A percentile compares a stretch with the other conserved stretches of the same genome.
phyloP scores from a whole-genome alignment of 768 basidiomycete genomes.

The Cubamyces sp. region DNA sequence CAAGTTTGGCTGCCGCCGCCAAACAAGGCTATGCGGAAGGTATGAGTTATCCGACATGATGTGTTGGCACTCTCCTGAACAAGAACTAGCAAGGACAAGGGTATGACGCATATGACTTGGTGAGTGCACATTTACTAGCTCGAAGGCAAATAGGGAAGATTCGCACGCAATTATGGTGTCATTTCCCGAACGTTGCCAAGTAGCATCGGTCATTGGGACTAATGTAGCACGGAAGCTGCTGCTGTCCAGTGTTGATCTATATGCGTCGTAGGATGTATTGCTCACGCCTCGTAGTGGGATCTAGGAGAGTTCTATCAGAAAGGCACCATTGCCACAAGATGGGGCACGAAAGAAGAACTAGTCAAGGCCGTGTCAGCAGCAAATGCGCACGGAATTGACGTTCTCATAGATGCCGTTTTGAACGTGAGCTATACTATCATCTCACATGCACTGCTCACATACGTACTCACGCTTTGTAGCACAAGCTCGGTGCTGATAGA shows the following conservation, averaged over 20 bases:
- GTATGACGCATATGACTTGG: slow-evolving; percentile 87
- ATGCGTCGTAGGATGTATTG: neutral
- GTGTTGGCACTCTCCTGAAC: neutral
- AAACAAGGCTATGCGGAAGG: slow-evolving; percentile 73
- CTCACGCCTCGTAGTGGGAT: slow-evolving; percentile 67
- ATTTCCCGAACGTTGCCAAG: neutral
- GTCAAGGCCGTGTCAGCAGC: slow-evolving; percentile 71
- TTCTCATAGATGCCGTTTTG: slow-evolving; percentile 86
- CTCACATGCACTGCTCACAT: neutral
- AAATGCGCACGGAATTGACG: slow-evolving; percentile 66
- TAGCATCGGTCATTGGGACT: neutral
- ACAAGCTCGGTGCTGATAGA: slow-evolving; percentile 85
- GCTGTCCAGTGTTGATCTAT: neutral
- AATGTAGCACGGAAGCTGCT: no score
- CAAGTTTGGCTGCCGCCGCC: slow-evolving; percentile 86
- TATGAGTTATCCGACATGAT: slow-evolving; percentile 33
- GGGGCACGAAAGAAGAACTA: slow-evolving; percentile 87
- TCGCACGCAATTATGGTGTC: neutral
- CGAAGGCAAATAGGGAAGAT: neutral
- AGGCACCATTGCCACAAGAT: slow-evolving; percentile 71
- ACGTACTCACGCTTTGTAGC: slow-evolving; percentile 45
- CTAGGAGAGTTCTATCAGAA: slow-evolving; percentile 85
- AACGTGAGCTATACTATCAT: slow-evolving; percentile 55
- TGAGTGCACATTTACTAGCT: slow-evolving; percentile 37
- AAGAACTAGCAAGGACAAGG: slow-evolving; percentile 64